A percentile compares a stretch with the other conserved stretches of the same genome.
phyloP scores from a whole-genome alignment of 768 basidiomycete genomes.

The Sporobolomyces phaffii region DNA sequence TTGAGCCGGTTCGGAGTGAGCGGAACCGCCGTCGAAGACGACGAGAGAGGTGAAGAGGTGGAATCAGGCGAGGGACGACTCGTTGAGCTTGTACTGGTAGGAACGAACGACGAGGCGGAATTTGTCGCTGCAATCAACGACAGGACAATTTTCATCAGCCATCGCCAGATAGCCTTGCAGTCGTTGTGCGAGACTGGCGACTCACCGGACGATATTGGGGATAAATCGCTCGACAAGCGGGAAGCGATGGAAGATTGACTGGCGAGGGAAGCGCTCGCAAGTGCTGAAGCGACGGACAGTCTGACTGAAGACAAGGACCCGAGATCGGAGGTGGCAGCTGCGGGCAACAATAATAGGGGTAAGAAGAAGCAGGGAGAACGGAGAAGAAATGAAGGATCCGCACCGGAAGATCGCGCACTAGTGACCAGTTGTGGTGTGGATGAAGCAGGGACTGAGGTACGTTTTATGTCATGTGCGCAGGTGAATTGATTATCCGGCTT shows the following conservation, averaged over 20 bases:
- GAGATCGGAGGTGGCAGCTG: not conserved
- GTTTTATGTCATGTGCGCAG: too few relatives aligned
- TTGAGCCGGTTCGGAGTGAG: not conserved
- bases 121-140: not conserved
- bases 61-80: not conserved
- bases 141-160: not conserved
- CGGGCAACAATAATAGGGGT: not conserved
- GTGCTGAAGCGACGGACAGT: not conserved
- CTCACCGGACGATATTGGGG: not conserved
- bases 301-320: not conserved
- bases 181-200: not conserved
- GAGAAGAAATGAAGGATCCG: not conserved
- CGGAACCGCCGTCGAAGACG: not conserved
- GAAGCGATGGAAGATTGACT: not conserved
- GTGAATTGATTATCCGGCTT: too few relatives aligned
- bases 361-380: not conserved
- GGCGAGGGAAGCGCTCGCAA: not conserved
- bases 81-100: not conserved
- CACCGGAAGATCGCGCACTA: slow-evolving; percentile 2
- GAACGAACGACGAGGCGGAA: not conserved
- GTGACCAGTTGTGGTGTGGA: too few relatives aligned
- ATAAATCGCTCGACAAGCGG: not conserved
- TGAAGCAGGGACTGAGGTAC: too few relatives aligned
- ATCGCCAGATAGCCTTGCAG: not conserved
- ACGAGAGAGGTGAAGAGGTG: not conserved